A percentile compares a stretch with the other conserved stretches of the same genome.
phyloP scores from a whole-genome alignment of 495 filamentous ascomycete genomes.

The Friedmanniomyces endolithicus region DNA sequence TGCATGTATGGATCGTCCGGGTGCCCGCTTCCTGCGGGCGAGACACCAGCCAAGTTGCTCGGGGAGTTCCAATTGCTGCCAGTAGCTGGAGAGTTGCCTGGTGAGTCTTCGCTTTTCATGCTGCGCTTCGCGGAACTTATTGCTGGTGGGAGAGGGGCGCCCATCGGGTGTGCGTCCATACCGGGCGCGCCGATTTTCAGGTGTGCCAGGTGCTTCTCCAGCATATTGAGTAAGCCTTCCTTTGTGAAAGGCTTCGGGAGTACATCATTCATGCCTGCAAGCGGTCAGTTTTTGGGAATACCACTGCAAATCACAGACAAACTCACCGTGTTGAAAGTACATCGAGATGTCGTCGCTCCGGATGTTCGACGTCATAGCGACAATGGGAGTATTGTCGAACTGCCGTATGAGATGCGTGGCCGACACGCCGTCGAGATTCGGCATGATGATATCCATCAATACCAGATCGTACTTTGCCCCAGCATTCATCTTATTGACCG shows the following conservation, averaged over 20 bases:
- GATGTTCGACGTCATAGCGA: conserved; percentile 98
- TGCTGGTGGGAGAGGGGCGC: conserved; percentile 28
- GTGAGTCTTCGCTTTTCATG: conserved; percentile 73
- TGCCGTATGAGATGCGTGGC: conserved; percentile 90
- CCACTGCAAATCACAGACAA: not conserved
- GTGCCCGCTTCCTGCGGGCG: conserved; percentile 25
- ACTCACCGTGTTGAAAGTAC: conserved; percentile 91
- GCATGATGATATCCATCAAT: conserved; percentile 99
- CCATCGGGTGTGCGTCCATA: conserved; percentile 37
- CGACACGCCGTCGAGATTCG: conserved; percentile 85
- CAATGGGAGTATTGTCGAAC: conserved; percentile 77
- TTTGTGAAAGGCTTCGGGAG: conserved; percentile 95
- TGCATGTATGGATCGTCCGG: conserved; percentile 32
- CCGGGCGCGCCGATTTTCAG: conserved; percentile 43
- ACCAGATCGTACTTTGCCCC: conserved; percentile 82
- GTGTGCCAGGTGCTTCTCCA: conserved; percentile 77
- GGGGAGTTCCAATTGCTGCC: conserved; percentile 41
- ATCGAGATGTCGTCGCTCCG: conserved; percentile 92
- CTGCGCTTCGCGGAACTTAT: conserved; percentile 43
- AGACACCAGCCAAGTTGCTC: conserved; percentile 29
- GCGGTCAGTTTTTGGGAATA: not conserved
- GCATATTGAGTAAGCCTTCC: conserved; percentile 79
- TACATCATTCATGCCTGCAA: conserved; percentile 93
- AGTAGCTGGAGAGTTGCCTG: conserved; percentile 44
- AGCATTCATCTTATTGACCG: conserved; percentile 78